Percentiles rank a stretch among this genome's conserved stretches.
Conservation (phyloP, 495 filamentous ascomycete genomes). For the Penicillium crystallinum region DNA sequence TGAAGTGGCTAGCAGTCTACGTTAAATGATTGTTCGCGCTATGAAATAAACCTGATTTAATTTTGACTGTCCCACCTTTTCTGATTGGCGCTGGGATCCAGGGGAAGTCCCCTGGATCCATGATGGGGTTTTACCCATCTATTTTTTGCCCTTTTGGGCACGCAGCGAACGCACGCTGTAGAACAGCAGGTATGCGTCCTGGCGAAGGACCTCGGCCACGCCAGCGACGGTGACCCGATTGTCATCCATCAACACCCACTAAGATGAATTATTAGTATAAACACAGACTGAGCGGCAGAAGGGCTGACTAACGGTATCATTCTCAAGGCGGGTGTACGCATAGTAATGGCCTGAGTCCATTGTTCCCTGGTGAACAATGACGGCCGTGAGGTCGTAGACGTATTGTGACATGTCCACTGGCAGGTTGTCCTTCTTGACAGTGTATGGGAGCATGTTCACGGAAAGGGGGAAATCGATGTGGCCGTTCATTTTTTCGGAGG, state of each 20-base stretch:
- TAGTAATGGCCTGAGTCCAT: conserved; percentile 89
- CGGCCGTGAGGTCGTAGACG: conserved; percentile 76
- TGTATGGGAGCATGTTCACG: conserved; percentile 84
- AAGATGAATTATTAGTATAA: conserved; percentile 11
- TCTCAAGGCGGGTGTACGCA: conserved; percentile 68
- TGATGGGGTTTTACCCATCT: not conserved
- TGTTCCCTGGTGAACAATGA: conserved; percentile 78
- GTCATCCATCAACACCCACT: conserved; percentile 94
- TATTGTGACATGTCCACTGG: conserved; percentile 45
- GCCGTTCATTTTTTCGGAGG: conserved; percentile 72
- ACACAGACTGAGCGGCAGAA: not conserved
- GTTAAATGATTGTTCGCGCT: too few relatives aligned
- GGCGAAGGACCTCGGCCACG: conserved; percentile 72
- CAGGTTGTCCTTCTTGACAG: conserved; percentile 50
- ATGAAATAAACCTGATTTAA: too few relatives aligned
- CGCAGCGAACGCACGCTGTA: conserved; percentile 66
- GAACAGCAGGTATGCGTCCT: conserved; percentile 82
- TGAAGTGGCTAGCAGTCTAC: too few relatives aligned
- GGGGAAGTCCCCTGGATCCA: not conserved
- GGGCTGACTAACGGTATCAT: conserved; percentile 56
- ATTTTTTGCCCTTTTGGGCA: conserved; percentile 1
- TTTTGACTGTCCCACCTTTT: too few relatives aligned
- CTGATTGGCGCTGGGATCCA: not conserved
- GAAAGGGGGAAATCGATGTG: conserved; percentile 78
- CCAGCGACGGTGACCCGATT: conserved; percentile 76